Evolutionary conservation across 495 filamentous ascomycete species (phyloP).

Genomic region (Podospora didyma): DNA sequence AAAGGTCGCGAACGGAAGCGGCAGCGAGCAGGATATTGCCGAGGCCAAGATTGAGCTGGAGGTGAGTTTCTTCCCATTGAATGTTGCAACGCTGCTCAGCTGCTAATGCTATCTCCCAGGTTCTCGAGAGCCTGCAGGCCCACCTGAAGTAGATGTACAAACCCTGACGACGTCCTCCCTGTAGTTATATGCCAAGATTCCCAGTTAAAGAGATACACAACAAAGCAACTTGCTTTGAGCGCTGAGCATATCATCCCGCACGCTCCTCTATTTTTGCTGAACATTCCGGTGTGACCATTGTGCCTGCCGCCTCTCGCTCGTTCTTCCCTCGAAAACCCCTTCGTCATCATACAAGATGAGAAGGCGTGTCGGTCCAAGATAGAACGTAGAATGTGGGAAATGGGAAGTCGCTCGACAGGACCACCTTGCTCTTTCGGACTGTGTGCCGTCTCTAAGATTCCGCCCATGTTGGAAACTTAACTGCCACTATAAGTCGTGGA

Average conservation of each 20-base stretch:
- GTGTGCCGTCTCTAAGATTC: too few species aligned
- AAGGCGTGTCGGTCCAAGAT: background rate
- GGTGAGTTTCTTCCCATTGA: constrained; percentile 47
- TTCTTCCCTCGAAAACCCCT: too few species aligned
- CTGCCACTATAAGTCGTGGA: too few species aligned
- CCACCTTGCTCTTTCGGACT: too few species aligned
- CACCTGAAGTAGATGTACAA: constrained; percentile 62
- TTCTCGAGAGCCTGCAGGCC: constrained; percentile 61
- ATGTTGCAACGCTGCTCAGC: background rate
- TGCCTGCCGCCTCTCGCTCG: background rate
- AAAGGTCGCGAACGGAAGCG: constrained; percentile 85
- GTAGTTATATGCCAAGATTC: constrained; percentile 31
- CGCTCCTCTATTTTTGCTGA: background rate
- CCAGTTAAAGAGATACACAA: constrained; percentile 26
- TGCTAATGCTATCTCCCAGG: constrained; percentile 16
- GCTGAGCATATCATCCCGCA: background rate
- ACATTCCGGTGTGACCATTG: background rate
- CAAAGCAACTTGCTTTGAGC: constrained; percentile 17
- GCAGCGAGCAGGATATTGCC: constrained; percentile 95
- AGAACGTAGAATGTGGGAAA: too few species aligned
- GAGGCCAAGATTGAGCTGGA: constrained; percentile 99
- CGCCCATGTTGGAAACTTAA: too few species aligned
- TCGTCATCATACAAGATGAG: background rate
- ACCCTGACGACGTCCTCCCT: constrained; percentile 16
- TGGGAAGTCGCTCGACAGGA: too few species aligned